A percentile compares a stretch with the other conserved stretches of the same genome.
Conservation (phyloP, 306 rosid species). For the Leucaena leucocephala region DNA sequence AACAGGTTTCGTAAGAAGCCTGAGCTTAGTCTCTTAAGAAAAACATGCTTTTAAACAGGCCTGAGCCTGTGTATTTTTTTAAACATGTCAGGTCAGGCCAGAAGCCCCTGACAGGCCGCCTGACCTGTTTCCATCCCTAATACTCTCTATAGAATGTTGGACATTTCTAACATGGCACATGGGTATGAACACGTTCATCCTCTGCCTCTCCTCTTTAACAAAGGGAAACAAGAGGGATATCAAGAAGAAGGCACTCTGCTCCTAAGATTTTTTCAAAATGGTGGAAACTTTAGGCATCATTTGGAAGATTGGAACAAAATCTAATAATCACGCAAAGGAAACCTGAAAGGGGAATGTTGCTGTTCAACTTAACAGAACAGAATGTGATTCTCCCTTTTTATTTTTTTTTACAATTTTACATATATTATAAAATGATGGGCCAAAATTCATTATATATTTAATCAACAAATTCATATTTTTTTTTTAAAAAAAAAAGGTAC, state of each 20-base stretch:
- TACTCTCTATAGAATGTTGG: no score
- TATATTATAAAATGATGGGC: conserved; percentile 22
- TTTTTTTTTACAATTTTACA: conserved; percentile 22
- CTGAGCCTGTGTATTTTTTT: no score
- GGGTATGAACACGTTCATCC: background rate
- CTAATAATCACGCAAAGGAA: conserved; percentile 31
- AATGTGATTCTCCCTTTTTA: conserved; percentile 35
- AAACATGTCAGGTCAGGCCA: no score
- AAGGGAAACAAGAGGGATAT: background rate
- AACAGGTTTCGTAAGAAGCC: no score
- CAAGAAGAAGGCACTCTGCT: conserved; percentile 15
- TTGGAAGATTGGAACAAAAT: conserved; percentile 31
- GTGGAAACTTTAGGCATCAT: conserved; percentile 20
- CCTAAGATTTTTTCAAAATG: background rate
- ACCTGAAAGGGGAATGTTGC: conserved; percentile 41
- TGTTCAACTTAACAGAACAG: conserved; percentile 34
- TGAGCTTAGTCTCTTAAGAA: no score
- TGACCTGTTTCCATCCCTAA: no score
- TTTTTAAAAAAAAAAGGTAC: background rate
- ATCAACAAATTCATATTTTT: background rate
- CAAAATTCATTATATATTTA: conserved; percentile 8
- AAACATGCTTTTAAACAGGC: no score
- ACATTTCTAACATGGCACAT: background rate
- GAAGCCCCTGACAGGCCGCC: no score
- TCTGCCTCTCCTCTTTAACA: background rate